phyloP scores from a whole-genome alignment of 164 flowering plant species.

The Liriodendron chinense region DNA sequence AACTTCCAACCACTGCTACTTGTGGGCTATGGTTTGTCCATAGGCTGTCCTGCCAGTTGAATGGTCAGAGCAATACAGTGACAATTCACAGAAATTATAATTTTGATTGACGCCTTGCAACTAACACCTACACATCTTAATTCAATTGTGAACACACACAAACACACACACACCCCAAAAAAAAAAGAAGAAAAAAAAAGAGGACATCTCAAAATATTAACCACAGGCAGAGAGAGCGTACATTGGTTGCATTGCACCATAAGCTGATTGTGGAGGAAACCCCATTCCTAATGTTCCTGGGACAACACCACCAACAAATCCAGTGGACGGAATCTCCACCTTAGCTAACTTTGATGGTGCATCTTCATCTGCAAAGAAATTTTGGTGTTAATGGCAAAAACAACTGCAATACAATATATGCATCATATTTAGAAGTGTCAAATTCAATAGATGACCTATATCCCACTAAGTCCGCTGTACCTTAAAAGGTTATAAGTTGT shows the following conservation, averaged over 20 bases:
- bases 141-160: not conserved
- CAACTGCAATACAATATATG: not conserved
- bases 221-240: slow-evolving; percentile 31
- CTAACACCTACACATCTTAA: no score
- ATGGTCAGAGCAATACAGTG: no score
- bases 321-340: slow-evolving; percentile 56
- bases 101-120: no score
- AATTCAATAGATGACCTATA: not conserved
- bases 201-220: not conserved
- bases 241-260: slow-evolving; percentile 52
- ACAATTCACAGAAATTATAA: no score
- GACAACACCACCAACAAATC: slow-evolving; percentile 43
- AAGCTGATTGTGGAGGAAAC: slow-evolving; percentile 60
- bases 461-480: not conserved
- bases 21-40: no score
- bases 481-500: not conserved
- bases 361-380: slow-evolving; percentile 69
- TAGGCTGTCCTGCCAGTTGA: no score
- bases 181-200: not conserved
- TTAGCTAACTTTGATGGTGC: slow-evolving; percentile 61
- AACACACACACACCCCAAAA: no score
- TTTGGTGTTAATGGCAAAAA: not conserved
- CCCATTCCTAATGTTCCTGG: slow-evolving; percentile 59
- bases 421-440: not conserved
- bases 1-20: no score